Evolutionary conservation across 371 early-diverging fungal genomes (phyloP).

Genomic region (Parasitella parasitica): DNA sequence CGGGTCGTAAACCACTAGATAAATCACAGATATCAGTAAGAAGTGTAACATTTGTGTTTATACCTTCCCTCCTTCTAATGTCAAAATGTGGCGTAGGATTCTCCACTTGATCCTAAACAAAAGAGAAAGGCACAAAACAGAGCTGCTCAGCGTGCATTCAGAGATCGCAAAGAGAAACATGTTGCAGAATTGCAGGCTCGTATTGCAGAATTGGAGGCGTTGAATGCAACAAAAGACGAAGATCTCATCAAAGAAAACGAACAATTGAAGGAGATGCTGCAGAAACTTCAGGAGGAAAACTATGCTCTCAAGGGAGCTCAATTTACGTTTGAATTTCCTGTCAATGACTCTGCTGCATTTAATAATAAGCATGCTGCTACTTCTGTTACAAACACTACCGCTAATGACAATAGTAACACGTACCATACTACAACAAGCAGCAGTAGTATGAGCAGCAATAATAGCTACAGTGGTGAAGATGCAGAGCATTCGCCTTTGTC

Average conservation of each 20-base stretch:
- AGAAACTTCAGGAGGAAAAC: constrained; percentile 41
- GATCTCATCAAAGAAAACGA: constrained; percentile 33
- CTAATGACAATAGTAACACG: background rate
- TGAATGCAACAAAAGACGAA: constrained; percentile 25
- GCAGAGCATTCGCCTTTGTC: constrained; percentile 20
- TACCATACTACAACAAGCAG: constrained; percentile 3
- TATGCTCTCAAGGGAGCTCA: constrained; percentile 42
- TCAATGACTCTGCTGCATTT: background rate
- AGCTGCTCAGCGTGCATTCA: constrained; percentile 78
- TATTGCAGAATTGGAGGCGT: constrained; percentile 62
- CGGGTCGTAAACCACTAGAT: constrained; percentile 42
- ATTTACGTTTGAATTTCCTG: constrained; percentile 48
- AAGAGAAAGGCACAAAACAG: constrained; percentile 80
- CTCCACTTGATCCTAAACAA: constrained; percentile 42
- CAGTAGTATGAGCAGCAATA: constrained; percentile 18
- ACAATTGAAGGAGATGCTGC: constrained; percentile 29
- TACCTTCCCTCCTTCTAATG: no score
- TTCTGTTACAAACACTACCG: no score
- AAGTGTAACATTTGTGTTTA: constrained; percentile 6
- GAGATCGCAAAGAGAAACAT: constrained; percentile 74
- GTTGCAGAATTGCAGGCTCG: constrained; percentile 62
- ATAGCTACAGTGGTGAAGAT: constrained; percentile 24
- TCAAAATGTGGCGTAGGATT: constrained; percentile 6
- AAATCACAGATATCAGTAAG: constrained; percentile 27
- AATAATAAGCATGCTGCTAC: no score